Evolutionary conservation across 441 rosid species (phyloP), one percentile per base, ranked within the genome.

Genomic region (Syzygium syzygioides): DNA sequence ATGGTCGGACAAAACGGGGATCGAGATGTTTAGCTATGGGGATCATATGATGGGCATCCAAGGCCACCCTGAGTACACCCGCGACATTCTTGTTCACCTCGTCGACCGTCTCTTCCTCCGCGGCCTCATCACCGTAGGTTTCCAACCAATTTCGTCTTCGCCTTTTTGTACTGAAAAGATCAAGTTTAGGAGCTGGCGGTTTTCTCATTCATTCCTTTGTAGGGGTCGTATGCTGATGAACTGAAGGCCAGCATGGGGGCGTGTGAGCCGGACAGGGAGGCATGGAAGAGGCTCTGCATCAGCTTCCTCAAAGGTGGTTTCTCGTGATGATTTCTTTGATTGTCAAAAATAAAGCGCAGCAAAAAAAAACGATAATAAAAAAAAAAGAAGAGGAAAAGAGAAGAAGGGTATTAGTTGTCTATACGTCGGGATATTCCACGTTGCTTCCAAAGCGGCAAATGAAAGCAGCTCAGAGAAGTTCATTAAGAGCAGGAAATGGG

Each of bases 41-140:
- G 92, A 93, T 48, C 96, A 96, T 89, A 89, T 95, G 60, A 91
- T 96, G 98, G 98, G 98, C 55, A 93, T 96, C 83, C 98, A 96
- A 88, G 98, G 98, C 54, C 98, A 96, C 89, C 97, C 97, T 1
- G 98, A 96, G 89, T 95, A 94, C 92, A 94, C 90, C 28, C 91
- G 87, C 34, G 96, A 95, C 94, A 95, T 96, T 28, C 94, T 96
- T 60, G 86, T 90, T 79, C 93, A 93, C 89, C 87, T 96, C 55
- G 87, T 94, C 7, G 95, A 94, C 52, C 93, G 95, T 7, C 95
- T 94, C 89, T 90, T 90, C 14, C 90, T 90, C 32, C 90, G 90
- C 23, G 23, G 91, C 54, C 85, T 89, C 23, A 93, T 96, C 53
- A 50, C 30, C 89, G 97, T 95, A 87, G 14, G 45, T 56, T 9